Conservation (phyloP, 106 monocot species). For the Alisma plantagoaquatica region DNA sequence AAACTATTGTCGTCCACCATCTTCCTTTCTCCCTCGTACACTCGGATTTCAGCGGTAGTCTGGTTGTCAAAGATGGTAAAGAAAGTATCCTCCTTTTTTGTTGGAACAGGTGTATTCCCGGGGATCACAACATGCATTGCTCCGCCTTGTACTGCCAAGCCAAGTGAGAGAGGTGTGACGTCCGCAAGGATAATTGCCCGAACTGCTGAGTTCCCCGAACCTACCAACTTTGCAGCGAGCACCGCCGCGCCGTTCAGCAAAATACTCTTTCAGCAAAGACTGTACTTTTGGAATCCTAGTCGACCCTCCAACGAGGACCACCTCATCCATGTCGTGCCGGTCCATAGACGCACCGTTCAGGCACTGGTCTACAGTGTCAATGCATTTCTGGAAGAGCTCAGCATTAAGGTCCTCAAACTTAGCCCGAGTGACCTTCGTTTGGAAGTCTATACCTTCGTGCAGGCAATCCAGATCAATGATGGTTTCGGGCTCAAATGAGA, state of each 20-base stretch:
- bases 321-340: slow-evolving; percentile 1
- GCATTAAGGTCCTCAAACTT: slow-evolving; percentile 12
- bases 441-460: slow-evolving; percentile 15
- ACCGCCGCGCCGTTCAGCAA: slow-evolving; percentile 8
- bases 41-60: slow-evolving; percentile 38
- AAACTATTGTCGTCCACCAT: slow-evolving; percentile 5
- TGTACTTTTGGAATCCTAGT: slow-evolving; percentile 34
- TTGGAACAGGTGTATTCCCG: slow-evolving; percentile 47
- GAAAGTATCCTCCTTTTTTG: slow-evolving; percentile 57
- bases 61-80: slow-evolving; percentile 44
- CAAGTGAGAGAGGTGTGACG: slow-evolving; percentile 18
- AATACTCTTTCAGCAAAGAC: slow-evolving; percentile 29
- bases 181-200: slow-evolving; percentile 26
- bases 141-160: background rate
- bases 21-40: slow-evolving; percentile 29
- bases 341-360: slow-evolving; percentile 27
- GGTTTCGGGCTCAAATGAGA: slow-evolving; percentile 7
- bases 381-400: slow-evolving; percentile 51
- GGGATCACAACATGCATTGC: slow-evolving; percentile 5
- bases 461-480: slow-evolving; percentile 11
- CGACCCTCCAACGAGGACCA: slow-evolving; percentile 15
- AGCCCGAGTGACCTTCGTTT: slow-evolving; percentile 7
- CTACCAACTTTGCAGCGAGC: slow-evolving; percentile 10
- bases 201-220: slow-evolving; percentile 21
- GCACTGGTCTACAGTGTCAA: slow-evolving; percentile 53